Percentiles rank a stretch among this genome's conserved stretches.
phyloP scores from a whole-genome alignment of 2,329 filamentous ascomycete species.

The Cladophialophora chaetospira region DNA sequence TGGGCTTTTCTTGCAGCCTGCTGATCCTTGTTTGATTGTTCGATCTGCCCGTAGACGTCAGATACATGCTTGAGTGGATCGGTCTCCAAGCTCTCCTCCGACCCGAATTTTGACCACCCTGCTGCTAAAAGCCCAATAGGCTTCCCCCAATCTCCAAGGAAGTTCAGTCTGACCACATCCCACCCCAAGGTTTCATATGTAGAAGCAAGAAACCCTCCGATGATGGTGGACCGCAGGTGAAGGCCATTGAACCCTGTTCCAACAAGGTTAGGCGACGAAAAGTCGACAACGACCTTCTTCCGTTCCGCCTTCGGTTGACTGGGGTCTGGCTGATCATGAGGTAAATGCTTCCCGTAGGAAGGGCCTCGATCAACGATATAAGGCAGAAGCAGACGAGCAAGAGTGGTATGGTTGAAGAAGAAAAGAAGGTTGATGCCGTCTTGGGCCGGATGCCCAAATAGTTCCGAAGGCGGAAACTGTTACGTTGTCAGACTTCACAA shows the following conservation, averaged over 20 bases:
- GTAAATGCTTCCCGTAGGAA: constrained; percentile 66
- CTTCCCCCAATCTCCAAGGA: constrained; percentile 73
- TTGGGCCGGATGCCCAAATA: constrained; percentile 70
- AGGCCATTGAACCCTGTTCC: constrained; percentile 79
- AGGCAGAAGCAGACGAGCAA: constrained; percentile 68
- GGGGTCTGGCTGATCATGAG: constrained; percentile 63
- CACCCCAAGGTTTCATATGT: constrained; percentile 69
- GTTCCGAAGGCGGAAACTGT: constrained; percentile 69
- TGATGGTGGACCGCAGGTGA: constrained; percentile 75
- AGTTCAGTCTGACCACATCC: constrained; percentile 72
- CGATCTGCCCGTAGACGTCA: constrained; percentile 78
- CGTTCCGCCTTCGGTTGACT: constrained; percentile 59
- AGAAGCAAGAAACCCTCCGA: constrained; percentile 72
- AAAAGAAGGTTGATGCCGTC: constrained; percentile 73
- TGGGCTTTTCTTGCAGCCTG: constrained; percentile 59
- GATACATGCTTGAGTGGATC: constrained; percentile 83
- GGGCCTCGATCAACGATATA: constrained; percentile 64
- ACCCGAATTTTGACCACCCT: constrained; percentile 73
- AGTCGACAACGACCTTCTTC: constrained; percentile 74
- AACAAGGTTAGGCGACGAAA: constrained; percentile 83
- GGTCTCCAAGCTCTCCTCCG: constrained; percentile 67
- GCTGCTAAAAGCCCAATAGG: constrained; percentile 65
- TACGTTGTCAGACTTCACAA: background rate
- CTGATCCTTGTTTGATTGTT: constrained; percentile 57
- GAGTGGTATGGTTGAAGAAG: constrained; percentile 72